Conservation (phyloP, 768 basidiomycete species). For the Suillus weaverae region DNA sequence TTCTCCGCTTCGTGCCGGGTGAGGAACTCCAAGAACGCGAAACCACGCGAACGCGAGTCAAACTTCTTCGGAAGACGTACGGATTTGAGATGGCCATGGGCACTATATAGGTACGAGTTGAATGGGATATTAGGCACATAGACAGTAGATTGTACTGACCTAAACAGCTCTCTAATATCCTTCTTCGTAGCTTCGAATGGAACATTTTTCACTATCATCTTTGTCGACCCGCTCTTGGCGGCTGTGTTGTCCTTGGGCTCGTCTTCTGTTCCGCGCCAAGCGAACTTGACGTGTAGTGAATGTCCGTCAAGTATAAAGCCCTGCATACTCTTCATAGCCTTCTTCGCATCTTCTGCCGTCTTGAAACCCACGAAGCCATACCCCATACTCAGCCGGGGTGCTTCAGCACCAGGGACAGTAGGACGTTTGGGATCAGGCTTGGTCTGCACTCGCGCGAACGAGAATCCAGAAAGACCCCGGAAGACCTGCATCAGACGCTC, state of each 20-base stretch:
- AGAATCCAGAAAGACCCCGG: constrained; percentile 72
- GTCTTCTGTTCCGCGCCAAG: constrained; percentile 72
- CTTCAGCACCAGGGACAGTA: constrained; percentile 27
- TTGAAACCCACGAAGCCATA: constrained; percentile 96
- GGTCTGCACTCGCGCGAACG: constrained; percentile 87
- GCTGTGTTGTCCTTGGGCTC: constrained; percentile 37
- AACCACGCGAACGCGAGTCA: constrained; percentile 85
- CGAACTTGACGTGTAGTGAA: constrained; percentile 78
- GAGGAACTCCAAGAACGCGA: constrained; percentile 95
- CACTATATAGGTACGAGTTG: constrained; percentile 40
- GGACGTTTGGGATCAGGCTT: constrained; percentile 84
- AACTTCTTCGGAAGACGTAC: constrained; percentile 92
- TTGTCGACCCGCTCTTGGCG: constrained; percentile 70
- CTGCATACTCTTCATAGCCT: constrained; percentile 74
- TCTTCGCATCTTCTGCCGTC: constrained; percentile 67
- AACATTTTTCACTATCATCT: constrained; percentile 97
- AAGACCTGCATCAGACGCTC: constrained; percentile 72
- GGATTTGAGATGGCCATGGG: constrained; percentile 92
- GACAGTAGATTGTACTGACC: constrained; percentile 49
- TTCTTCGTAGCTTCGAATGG: constrained; percentile 96
- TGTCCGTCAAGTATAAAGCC: constrained; percentile 88
- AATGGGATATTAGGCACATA: constrained; percentile 5
- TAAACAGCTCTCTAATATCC: constrained; percentile 87
- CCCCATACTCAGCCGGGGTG: constrained; percentile 81
- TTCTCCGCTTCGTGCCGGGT: constrained; percentile 88